A percentile compares a stretch with the other conserved stretches of the same genome.
These are phyloP conservation scores for Serpula lacrymans DNA, from an alignment of 768 basidiomycete species.

Conservation along the genomic window DNA sequence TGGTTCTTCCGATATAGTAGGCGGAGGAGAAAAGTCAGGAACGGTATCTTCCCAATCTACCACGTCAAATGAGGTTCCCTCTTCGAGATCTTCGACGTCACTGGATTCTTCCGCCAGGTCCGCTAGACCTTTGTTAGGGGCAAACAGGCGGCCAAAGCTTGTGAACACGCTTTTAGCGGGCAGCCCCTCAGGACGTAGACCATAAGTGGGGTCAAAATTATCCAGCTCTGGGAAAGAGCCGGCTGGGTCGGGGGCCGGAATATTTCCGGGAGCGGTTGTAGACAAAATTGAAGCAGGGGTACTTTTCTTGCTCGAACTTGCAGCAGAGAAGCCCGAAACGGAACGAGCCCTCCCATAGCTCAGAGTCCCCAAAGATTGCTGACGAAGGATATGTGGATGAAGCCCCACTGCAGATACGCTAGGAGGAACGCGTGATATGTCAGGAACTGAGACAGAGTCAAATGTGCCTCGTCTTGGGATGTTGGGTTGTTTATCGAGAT, in stretches of 20 bases:
- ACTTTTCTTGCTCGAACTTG: conserved; percentile 28
- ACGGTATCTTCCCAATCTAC: conserved; percentile 68
- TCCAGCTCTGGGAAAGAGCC: conserved; percentile 51
- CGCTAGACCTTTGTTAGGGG: conserved; percentile 64
- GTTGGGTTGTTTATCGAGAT: conserved; percentile 56
- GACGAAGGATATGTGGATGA: conserved; percentile 23
- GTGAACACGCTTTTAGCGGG: conserved; percentile 82
- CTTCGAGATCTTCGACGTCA: conserved; percentile 35
- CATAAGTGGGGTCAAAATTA: conserved; percentile 95
- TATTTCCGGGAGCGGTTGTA: conserved; percentile 17
- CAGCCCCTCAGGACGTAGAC: conserved; percentile 86
- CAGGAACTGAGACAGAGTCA: conserved; percentile 43
- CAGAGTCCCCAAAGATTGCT: conserved; percentile 17
- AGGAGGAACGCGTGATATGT: conserved; percentile 24
- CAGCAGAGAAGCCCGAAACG: conserved; percentile 38
- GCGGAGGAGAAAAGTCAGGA: conserved; percentile 42
- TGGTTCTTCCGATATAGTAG: conserved; percentile 38
- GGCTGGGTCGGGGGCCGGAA: conserved; percentile 19
- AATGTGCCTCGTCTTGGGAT: conserved; percentile 28
- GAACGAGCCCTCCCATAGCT: conserved; percentile 33
- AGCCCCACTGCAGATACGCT: conserved; percentile 11
- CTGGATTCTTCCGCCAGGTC: conserved; percentile 72
- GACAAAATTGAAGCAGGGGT: conserved; percentile 14
- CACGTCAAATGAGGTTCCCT: conserved; percentile 50
- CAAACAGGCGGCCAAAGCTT: conserved; percentile 72